A percentile compares a stretch with the other conserved stretches of the same genome.
Conservation (phyloP, 2,329 filamentous ascomycete species). For the Arthrobotrys conoides region DNA sequence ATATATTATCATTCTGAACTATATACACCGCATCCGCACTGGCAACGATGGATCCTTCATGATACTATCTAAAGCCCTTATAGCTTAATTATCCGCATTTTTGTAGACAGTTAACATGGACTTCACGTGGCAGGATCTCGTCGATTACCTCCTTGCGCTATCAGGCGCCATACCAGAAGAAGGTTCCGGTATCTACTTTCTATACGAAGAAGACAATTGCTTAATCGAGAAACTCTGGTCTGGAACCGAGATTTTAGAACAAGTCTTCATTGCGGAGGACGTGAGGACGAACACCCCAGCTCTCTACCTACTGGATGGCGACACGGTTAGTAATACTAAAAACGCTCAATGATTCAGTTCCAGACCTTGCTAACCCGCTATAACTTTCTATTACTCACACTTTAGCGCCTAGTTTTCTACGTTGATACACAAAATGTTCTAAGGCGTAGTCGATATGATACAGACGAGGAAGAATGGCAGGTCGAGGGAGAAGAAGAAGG, state of each 20-base stretch:
- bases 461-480: conserved; percentile 31
- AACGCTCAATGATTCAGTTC: not conserved
- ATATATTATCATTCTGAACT: not conserved
- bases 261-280: conserved; percentile 34
- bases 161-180: conserved; percentile 30
- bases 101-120: conserved; percentile 26
- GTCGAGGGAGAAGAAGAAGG: not conserved
- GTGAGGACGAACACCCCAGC: conserved; percentile 29
- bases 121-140: conserved; percentile 28
- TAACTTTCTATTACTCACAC: conserved; percentile 2
- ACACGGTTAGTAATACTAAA: conserved; percentile 12
- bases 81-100: not conserved
- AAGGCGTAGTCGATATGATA: conserved; percentile 16
- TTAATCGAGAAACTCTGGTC: conserved; percentile 32
- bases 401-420: conserved; percentile 41
- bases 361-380: conserved; percentile 1
- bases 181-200: conserved; percentile 14
- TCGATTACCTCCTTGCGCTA: conserved; percentile 22
- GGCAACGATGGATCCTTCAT: not conserved
- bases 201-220: conserved; percentile 34
- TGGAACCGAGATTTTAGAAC: conserved; percentile 14
- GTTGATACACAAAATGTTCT: conserved; percentile 19
- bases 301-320: conserved; percentile 27
- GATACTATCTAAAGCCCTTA: too few species aligned
- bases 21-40: conserved; percentile 1